These are phyloP conservation scores for Brassica balearica DNA, from an alignment of 441 rosid genomes.

Conservation along the genomic window DNA sequence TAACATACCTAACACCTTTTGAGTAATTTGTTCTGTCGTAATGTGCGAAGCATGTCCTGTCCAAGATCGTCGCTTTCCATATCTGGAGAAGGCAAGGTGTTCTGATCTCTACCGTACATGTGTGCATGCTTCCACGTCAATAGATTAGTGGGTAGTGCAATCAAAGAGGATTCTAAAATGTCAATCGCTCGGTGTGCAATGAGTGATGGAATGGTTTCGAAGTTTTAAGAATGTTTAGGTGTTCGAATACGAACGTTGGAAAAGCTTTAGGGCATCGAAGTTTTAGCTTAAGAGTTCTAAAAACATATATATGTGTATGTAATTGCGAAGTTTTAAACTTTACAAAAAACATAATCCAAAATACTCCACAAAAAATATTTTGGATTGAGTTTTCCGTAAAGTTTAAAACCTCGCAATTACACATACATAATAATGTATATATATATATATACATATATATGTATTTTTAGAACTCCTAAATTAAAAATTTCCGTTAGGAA, in stretches of 20 bases:
- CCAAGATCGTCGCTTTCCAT: slow-evolving; percentile 42
- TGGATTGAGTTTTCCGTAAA: too few species aligned
- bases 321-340: too few species aligned
- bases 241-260: neutral
- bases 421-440: too few species aligned
- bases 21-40: slow-evolving; percentile 33
- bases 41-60: slow-evolving; percentile 30
- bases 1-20: slow-evolving; percentile 25
- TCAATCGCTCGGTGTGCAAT: neutral
- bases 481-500: too few species aligned
- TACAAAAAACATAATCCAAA: too few species aligned
- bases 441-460: too few species aligned
- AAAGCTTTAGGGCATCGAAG: neutral
- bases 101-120: slow-evolving; percentile 33
- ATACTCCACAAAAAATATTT: too few species aligned
- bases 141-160: slow-evolving; percentile 16
- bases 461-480: too few species aligned
- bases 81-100: slow-evolving; percentile 36
- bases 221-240: neutral
- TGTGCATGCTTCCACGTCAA: slow-evolving; percentile 16
- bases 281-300: too few species aligned
- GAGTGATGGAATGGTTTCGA: slow-evolving; percentile 21
- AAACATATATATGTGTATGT: too few species aligned
- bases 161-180: neutral
- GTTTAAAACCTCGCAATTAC: too few species aligned